These are phyloP conservation scores for Hypoxylon trugodes DNA, from an alignment of 495 filamentous ascomycete genomes.

Conservation along the genomic window DNA sequence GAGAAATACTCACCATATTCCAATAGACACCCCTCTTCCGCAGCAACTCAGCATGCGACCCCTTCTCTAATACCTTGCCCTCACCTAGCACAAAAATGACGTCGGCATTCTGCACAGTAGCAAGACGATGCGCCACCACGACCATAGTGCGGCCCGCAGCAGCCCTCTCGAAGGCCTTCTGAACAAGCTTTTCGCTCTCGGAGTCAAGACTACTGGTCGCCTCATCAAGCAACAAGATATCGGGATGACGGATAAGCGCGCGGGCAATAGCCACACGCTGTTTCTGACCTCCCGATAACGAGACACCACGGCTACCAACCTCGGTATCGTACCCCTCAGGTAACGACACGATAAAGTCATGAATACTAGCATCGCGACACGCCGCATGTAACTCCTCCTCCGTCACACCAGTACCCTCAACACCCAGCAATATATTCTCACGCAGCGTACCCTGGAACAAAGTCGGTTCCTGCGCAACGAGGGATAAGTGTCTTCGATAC, in stretches of 20 bases:
- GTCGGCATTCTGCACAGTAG: slow-evolving; percentile 68
- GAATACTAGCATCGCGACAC: slow-evolving; percentile 70
- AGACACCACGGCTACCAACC: slow-evolving; percentile 71
- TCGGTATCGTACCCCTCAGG: slow-evolving; percentile 70
- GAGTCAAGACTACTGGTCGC: slow-evolving; percentile 81
- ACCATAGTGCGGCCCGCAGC: slow-evolving; percentile 73
- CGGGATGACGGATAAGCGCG: slow-evolving; percentile 76
- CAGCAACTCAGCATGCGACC: slow-evolving; percentile 63
- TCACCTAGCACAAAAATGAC: slow-evolving; percentile 67
- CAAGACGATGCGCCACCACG: slow-evolving; percentile 74
- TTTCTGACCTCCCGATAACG: slow-evolving; percentile 81
- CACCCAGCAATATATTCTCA: slow-evolving; percentile 69
- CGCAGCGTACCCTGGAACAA: slow-evolving; percentile 65
- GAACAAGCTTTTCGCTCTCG: slow-evolving; percentile 77
- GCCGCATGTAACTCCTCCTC: slow-evolving; percentile 66
- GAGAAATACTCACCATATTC: slow-evolving; percentile 55
- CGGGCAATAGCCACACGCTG: slow-evolving; percentile 83
- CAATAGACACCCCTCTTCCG: slow-evolving; percentile 61
- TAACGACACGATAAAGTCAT: slow-evolving; percentile 71
- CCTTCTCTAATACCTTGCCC: slow-evolving; percentile 64
- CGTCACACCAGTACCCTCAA: slow-evolving; percentile 49
- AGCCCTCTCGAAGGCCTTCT: slow-evolving; percentile 75
- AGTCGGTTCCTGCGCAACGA: slow-evolving; percentile 73
- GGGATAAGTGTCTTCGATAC: slow-evolving; percentile 66
- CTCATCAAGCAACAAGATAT: slow-evolving; percentile 81